A percentile compares a stretch with the other conserved stretches of the same genome.
phyloP scores from a whole-genome alignment of 148 eudicot species.

The Spergularia bocconei region DNA sequence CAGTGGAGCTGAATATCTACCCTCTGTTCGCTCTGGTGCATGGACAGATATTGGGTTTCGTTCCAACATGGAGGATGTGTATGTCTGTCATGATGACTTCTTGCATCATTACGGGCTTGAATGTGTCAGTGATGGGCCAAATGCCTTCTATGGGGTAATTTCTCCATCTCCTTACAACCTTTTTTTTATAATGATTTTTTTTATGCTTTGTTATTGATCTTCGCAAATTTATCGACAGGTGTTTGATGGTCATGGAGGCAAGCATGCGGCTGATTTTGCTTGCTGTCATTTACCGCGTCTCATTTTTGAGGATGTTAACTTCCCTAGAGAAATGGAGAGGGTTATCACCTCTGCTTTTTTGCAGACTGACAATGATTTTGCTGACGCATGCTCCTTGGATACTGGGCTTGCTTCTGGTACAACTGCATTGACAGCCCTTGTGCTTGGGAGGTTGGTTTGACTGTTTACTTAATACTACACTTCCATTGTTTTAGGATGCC shows the following conservation, averaged over 20 bases:
- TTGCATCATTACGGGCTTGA: conserved; percentile 48
- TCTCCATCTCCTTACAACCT: not conserved
- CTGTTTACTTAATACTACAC: not conserved
- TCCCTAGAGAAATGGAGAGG: conserved; percentile 69
- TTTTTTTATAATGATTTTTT: not conserved
- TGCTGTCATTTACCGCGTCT: conserved; percentile 75
- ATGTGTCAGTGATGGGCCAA: conserved; percentile 43
- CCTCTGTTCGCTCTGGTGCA: conserved; percentile 84
- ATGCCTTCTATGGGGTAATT: conserved; percentile 86
- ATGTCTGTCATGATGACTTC: conserved; percentile 72
- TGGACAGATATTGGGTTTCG: conserved; percentile 89
- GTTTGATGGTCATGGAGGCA: conserved; percentile 97
- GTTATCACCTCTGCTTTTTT: conserved; percentile 75
- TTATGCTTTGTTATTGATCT: not conserved
- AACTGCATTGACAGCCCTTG: conserved; percentile 83
- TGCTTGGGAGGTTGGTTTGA: conserved; percentile 70
- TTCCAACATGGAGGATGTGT: conserved; percentile 86
- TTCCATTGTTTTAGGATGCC: not conserved
- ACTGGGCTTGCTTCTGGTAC: conserved; percentile 89
- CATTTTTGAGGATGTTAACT: conserved; percentile 63
- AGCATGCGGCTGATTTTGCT: conserved; percentile 95
- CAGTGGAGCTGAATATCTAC: conserved; percentile 42
- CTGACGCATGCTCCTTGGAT: conserved; percentile 80
- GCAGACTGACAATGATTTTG: conserved; percentile 83
- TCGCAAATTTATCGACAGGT: conserved; percentile 34